These are phyloP conservation scores for Allomyces javanicus DNA, from an alignment of 192 early-diverging fungal genomes.

Conservation along the genomic window DNA sequence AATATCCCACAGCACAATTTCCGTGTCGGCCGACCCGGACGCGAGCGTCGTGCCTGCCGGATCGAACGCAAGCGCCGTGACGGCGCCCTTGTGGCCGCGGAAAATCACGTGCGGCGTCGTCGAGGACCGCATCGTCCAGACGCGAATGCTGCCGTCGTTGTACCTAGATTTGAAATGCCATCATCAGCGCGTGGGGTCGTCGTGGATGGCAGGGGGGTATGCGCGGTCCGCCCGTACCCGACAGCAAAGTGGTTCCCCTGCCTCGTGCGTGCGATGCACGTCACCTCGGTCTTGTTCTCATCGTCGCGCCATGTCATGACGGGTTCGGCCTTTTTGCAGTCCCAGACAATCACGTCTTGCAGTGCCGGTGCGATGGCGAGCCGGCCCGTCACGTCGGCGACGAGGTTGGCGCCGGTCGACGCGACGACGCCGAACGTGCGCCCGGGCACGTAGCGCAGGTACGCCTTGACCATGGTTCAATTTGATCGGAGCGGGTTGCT, in stretches of 20 bases:
- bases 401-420: conserved; percentile 41
- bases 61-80: conserved; percentile 71
- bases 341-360: conserved; percentile 66
- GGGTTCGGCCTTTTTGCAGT: conserved; percentile 60
- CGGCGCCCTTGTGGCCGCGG: conserved; percentile 75
- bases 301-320: conserved; percentile 56
- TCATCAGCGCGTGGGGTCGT: no score
- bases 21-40: conserved; percentile 82
- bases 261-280: conserved; percentile 49
- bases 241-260: conserved; percentile 58
- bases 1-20: conserved; percentile 89
- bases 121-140: conserved; percentile 48
- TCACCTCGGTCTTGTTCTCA: conserved; percentile 70
- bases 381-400: conserved; percentile 49
- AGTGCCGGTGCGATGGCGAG: conserved; percentile 61
- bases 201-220: no score
- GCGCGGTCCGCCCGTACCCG: conserved; percentile 26
- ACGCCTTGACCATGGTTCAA: conserved; percentile 44
- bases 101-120: conserved; percentile 36
- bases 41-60: conserved; percentile 56
- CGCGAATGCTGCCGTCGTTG: conserved; percentile 73
- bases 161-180: conserved; percentile 25
- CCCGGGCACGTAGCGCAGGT: conserved; percentile 60
- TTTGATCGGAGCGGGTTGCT: not conserved
- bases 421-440: conserved; percentile 69